Conservation (phyloP, 148 eudicot species). For the Drosera capensis region DNA sequence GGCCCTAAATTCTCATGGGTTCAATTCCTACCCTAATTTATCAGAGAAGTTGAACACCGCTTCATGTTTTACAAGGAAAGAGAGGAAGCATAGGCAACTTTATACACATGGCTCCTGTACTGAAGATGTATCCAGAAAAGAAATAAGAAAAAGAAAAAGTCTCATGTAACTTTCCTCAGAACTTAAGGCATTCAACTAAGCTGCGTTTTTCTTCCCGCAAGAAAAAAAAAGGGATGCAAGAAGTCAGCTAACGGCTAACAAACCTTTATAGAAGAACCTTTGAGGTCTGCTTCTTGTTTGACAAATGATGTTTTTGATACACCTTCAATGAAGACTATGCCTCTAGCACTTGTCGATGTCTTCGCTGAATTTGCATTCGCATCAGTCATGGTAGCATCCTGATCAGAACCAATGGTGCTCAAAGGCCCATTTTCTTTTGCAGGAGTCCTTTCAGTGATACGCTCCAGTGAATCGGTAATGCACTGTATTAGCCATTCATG, state of each 20-base stretch:
- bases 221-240: neutral
- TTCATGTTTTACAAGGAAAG: too few species aligned
- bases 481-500: slow-evolving; percentile 89
- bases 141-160: too few species aligned
- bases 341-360: slow-evolving; percentile 56
- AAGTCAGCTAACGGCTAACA: neutral
- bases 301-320: slow-evolving; percentile 76
- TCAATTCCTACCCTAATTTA: too few species aligned
- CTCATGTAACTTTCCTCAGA: too few species aligned
- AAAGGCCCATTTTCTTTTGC: slow-evolving; percentile 67
- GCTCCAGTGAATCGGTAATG: slow-evolving; percentile 58
- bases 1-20: too few species aligned
- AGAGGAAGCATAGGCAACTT: too few species aligned
- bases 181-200: neutral
- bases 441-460: slow-evolving; percentile 60
- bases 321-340: slow-evolving; percentile 76
- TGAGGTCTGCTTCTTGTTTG: slow-evolving; percentile 73
- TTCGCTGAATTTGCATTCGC: slow-evolving; percentile 44
- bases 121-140: too few species aligned
- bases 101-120: too few species aligned
- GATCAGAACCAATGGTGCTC: slow-evolving; percentile 41
- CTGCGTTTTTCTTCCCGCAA: neutral
- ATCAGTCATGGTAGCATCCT: slow-evolving; percentile 83
- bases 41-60: too few species aligned
- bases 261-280: slow-evolving; percentile 83